Base-by-base conservation (phyloP, 768 basidiomycete species). In the Kwoniella heveanensis region DNA sequence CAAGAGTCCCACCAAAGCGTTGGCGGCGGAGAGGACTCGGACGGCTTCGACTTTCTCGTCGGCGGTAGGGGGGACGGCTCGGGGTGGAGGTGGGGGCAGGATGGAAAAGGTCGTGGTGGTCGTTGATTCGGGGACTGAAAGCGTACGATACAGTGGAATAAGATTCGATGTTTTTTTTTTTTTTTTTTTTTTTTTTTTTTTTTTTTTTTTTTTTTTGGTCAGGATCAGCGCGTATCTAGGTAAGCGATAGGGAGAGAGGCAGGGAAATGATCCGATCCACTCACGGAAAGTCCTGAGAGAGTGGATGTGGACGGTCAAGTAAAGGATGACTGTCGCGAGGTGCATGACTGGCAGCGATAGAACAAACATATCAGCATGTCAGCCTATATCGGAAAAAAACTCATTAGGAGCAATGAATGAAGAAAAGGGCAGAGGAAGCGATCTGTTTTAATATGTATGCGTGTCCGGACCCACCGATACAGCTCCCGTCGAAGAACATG, bases 401-500 rank as follows among this genome's bases (percentile, higher is more conserved):
- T n/a, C n/a, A n/a, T n/a, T n/a, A n/a, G n/a, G n/a, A n/a, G n/a
- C n/a, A n/a, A n/a, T n/a, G n/a, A n/a, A n/a, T n/a, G n/a, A n/a
- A n/a, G n/a, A n/a, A n/a, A n/a, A n/a, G n/a, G n/a, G n/a, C n/a
- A n/a, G n/a, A n/a, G n/a, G n/a, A n/a, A n/a, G n/a, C n/a, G n/a
- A n/a, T n/a, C n/a, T n/a, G n/a, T n/a, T n/a, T n/a, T n/a, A n/a
- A n/a, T n/a, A n/a, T n/a, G n/a, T n/a, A n/a, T n/a, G n/a, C n/a
- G 32, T 32, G 32, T n/a, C n/a, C n/a, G 30, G 15, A 83, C 86
- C 70, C 69, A 93, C 93, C 91, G 63, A 95, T 80, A 69, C 87
- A 88, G 24, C 88, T 88, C 22, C 94, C 94, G 79, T 97, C 94
- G 79, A 97, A 97, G 83, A 91, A 93, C 82, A 94, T 85, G 8